These are phyloP conservation scores for Kitagawia praeruptora DNA, from an alignment of 129 eudicot species.

Conservation along the genomic window DNA sequence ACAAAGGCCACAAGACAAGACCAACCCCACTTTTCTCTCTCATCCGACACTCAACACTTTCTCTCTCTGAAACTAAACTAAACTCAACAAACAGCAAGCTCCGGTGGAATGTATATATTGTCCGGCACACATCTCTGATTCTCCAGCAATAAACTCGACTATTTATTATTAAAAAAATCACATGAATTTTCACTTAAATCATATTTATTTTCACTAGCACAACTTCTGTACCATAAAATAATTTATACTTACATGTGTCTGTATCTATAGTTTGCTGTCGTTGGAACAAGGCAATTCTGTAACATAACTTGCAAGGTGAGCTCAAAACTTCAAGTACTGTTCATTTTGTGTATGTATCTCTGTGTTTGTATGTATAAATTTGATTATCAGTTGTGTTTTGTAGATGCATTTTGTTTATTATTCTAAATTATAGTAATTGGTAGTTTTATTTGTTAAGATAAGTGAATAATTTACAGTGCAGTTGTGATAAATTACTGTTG, in stretches of 20 bases:
- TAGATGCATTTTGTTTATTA: background rate
- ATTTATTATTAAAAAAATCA: background rate
- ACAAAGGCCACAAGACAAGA: constrained; percentile 1
- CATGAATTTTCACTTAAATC: background rate
- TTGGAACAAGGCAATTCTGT: background rate
- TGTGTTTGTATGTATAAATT: background rate
- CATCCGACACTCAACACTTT: background rate
- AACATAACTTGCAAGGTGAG: background rate
- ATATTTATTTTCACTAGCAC: background rate
- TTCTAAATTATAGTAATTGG: background rate
- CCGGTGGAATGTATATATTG: background rate
- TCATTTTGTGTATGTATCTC: background rate
- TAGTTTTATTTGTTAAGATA: background rate
- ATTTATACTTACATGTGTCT: background rate
- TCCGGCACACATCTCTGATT: background rate
- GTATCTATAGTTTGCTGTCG: background rate
- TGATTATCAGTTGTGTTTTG: background rate
- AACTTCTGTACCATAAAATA: background rate
- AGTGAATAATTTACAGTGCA: background rate
- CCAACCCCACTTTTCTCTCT: constrained; percentile 3
- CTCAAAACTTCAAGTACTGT: background rate
- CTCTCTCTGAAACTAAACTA: constrained; percentile 10
- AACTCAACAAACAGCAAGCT: background rate
- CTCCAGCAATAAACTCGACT: background rate
- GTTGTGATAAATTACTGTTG: background rate